Evolutionary conservation across 345 rosid genomes (phyloP).

Genomic region (Salix udensis): DNA sequence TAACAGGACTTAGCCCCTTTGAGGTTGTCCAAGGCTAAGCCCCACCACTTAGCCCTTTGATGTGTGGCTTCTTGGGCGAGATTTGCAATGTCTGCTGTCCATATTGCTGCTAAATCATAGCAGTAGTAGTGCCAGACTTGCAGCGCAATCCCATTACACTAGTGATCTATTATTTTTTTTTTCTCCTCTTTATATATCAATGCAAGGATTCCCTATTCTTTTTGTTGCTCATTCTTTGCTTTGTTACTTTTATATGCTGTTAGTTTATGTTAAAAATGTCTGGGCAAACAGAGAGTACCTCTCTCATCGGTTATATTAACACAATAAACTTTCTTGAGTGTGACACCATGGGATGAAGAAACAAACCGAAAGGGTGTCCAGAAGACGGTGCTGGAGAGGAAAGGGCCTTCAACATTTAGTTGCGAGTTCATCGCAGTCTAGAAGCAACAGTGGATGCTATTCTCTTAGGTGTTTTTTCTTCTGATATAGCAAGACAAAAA

Average conservation of each 20-base stretch:
- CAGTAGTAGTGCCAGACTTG: neutral
- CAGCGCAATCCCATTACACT: neutral
- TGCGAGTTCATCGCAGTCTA: conserved; percentile 82
- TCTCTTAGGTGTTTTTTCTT: conserved; percentile 51
- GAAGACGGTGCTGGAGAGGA: conserved; percentile 81
- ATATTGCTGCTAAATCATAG: neutral
- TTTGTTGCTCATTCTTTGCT: neutral
- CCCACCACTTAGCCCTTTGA: too few species aligned
- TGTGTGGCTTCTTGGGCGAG: neutral
- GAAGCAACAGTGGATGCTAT: conserved; percentile 87
- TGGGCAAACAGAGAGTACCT: neutral
- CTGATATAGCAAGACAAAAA: neutral
- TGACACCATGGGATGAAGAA: conserved; percentile 86
- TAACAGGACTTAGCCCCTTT: too few species aligned
- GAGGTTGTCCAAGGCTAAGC: too few species aligned
- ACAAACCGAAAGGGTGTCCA: conserved; percentile 81
- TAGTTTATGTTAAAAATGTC: neutral
- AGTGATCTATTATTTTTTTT: neutral
- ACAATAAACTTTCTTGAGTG: conserved; percentile 48
- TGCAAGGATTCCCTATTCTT: neutral
- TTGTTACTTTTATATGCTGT: neutral
- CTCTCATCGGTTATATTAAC: conserved; percentile 3
- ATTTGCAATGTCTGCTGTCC: neutral
- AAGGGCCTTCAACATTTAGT: conserved; percentile 79
- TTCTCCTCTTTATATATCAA: neutral